Percentiles rank a stretch among this genome's conserved stretches.
Evolutionary conservation across 2,329 filamentous ascomycete species (phyloP).

Genomic region (Cercospora zeae-maydis): DNA sequence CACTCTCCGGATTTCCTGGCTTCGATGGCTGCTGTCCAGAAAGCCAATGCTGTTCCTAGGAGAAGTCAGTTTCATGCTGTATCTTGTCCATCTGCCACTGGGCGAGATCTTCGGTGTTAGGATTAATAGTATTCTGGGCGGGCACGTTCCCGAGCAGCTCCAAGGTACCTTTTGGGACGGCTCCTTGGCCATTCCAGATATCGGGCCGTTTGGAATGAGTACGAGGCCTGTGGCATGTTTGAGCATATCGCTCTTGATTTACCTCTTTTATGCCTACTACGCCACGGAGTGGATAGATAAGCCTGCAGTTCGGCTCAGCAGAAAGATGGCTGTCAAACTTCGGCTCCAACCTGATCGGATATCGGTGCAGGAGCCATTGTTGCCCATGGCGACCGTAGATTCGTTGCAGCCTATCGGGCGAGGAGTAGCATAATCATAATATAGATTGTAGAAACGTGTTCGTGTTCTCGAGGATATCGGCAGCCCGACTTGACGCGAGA

Average conservation of each 20-base stretch:
- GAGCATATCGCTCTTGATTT: slow-evolving; percentile 53
- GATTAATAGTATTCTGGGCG: slow-evolving; percentile 49
- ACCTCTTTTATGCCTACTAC: slow-evolving; percentile 54
- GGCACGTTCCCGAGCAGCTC: background rate
- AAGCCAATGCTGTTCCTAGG: slow-evolving; percentile 56
- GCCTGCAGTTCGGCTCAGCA: slow-evolving; percentile 55
- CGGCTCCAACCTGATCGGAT: background rate
- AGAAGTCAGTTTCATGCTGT: slow-evolving; percentile 59
- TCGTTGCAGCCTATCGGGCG: background rate
- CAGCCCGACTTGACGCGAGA: background rate
- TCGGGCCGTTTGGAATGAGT: slow-evolving; percentile 51
- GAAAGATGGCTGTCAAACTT: slow-evolving; percentile 24
- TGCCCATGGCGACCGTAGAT: background rate
- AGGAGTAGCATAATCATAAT: background rate
- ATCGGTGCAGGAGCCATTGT: background rate
- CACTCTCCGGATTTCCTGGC: slow-evolving; percentile 44
- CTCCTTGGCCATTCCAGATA: slow-evolving; percentile 43
- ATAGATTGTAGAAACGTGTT: background rate
- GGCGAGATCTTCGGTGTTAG: slow-evolving; percentile 54
- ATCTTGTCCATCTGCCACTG: slow-evolving; percentile 59
- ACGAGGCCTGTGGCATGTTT: slow-evolving; percentile 54
- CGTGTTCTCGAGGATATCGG: no score
- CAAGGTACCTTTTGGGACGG: slow-evolving; percentile 14
- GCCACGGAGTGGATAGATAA: slow-evolving; percentile 57
- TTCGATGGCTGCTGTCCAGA: slow-evolving; percentile 52